Base-by-base conservation (phyloP, 179 eudicot species). In the Amaranthus tricolor region DNA sequence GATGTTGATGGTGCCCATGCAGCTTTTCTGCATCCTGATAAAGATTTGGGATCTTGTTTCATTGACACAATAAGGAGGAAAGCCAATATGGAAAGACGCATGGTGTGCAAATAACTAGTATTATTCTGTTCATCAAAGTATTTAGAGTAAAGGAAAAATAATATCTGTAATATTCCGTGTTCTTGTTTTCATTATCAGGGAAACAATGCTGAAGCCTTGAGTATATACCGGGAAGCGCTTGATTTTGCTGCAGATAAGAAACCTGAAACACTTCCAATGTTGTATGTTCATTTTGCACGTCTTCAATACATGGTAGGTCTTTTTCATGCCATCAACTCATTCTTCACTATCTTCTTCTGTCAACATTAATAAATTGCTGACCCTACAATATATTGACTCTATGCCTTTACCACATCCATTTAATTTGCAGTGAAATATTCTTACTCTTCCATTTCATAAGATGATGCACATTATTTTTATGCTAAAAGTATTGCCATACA, bases 31-130 rank as follows among this genome's bases (percentile, higher is more conserved):
- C 84, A 72, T 54, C 64, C 83, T 78, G 84, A 83, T 75, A 61
- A 76, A 75, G 85, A 84, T 52, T 78, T 72, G 47, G 87, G 80
- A 78, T 81, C 82, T 48, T 76, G 45, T 74, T 87, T 88, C 72
- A 62, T 88, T 57, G 88, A 86, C n/a, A 75, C 72, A 76, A 81
- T 84, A 76, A 77, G 79, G 59, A 83, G 84, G 78, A 85, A 81
- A 82, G 97, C 98, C 74, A 94, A 94, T 79, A 79, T 89, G 89
- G 92, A 90, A 72, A 90, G 78, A 70, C 90, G 97, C 71, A 62
- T 82, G 90, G 98, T 92, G 85, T 61, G 80, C 40, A 73, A 63
- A 67, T 52, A n/a, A 24, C 47, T 73, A 16, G 59, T 45, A 48
- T 60, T 59, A 72, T 21, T 58, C 52, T 31, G 24, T 17, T 72